These are phyloP conservation scores for Arthrocladium fulminans DNA, from an alignment of 2,329 filamentous ascomycete genomes.

Conservation along the genomic window DNA sequence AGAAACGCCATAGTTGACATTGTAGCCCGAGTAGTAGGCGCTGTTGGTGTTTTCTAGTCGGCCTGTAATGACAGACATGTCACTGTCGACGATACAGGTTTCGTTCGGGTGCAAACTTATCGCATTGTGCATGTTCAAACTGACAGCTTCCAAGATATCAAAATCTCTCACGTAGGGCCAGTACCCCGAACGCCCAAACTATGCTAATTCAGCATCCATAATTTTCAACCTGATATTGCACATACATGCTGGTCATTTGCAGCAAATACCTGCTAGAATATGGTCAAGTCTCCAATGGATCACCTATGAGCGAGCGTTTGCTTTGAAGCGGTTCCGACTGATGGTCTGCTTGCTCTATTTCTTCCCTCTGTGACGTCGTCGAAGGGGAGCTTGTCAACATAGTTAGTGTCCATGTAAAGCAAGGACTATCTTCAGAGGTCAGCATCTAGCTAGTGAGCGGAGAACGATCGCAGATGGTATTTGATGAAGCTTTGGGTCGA, in stretches of 20 bases:
- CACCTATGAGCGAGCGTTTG: conserved; percentile 27
- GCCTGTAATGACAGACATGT: conserved; percentile 28
- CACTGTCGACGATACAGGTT: conserved; percentile 18
- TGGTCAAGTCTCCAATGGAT: conserved; percentile 30
- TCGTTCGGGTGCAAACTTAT: conserved; percentile 54
- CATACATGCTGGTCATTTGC: conserved; percentile 31
- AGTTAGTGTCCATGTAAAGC: conserved; percentile 28
- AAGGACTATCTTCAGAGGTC: conserved; percentile 19
- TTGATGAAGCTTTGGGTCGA: conserved; percentile 32
- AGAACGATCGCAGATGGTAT: conserved; percentile 14
- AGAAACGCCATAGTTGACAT: conserved; percentile 47
- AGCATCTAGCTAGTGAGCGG: conserved; percentile 17
- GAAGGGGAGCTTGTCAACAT: conserved; percentile 15
- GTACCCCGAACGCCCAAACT: conserved; percentile 42
- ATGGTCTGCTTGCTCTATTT: conserved; percentile 23
- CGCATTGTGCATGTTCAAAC: conserved; percentile 45
- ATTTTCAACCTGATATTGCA: neutral
- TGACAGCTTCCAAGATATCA: conserved; percentile 64
- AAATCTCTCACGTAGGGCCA: conserved; percentile 61
- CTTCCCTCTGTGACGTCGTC: conserved; percentile 11
- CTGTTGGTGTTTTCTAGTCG: conserved; percentile 44
- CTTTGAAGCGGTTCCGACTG: conserved; percentile 26
- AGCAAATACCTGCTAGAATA: conserved; percentile 29
- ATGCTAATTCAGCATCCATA: conserved; percentile 1
- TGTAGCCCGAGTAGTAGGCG: conserved; percentile 35